phyloP scores from a whole-genome alignment of 169 alveolate genomes.

The Plasmodium knowlesi region DNA sequence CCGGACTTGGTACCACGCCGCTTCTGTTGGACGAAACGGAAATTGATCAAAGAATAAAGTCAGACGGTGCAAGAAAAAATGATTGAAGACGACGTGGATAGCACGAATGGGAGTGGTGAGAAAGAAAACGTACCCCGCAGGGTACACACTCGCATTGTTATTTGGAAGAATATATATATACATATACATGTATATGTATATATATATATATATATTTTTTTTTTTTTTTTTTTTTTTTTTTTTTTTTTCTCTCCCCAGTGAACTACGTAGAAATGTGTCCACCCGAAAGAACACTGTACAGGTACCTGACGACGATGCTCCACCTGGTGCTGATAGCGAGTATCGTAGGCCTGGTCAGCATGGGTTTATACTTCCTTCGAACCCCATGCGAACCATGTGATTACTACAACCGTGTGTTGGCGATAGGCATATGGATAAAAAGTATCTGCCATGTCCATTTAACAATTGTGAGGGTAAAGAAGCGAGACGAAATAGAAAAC shows the following conservation, averaged over 20 bases:
- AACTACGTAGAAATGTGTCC: slow-evolving; percentile 15
- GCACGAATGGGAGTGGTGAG: slow-evolving; percentile 23
- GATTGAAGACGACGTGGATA: slow-evolving; percentile 28
- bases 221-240: neutral
- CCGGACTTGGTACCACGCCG: neutral
- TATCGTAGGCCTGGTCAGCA: neutral
- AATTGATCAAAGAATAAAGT: neutral
- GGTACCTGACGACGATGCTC: slow-evolving; percentile 25
- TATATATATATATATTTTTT: too few species aligned
- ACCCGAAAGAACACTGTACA: slow-evolving; percentile 3
- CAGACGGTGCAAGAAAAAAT: neutral
- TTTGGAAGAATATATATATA: too few species aligned
- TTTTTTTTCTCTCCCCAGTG: neutral
- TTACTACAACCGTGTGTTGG: slow-evolving; percentile 22
- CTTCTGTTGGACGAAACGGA: neutral
- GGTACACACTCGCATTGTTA: neutral
- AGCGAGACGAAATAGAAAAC: slow-evolving; percentile 20
- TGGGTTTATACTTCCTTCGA: slow-evolving; percentile 1
- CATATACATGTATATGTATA: too few species aligned
- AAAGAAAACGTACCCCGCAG: neutral
- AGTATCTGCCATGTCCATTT: slow-evolving; percentile 6
- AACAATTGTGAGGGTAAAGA: slow-evolving; percentile 7
- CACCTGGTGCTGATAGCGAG: neutral
- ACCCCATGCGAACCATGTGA: slow-evolving; percentile 55
- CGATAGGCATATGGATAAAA: slow-evolving; percentile 31